Base-by-base conservation (phyloP, 495 filamentous ascomycete species). In the Cercophora newfieldiana region DNA sequence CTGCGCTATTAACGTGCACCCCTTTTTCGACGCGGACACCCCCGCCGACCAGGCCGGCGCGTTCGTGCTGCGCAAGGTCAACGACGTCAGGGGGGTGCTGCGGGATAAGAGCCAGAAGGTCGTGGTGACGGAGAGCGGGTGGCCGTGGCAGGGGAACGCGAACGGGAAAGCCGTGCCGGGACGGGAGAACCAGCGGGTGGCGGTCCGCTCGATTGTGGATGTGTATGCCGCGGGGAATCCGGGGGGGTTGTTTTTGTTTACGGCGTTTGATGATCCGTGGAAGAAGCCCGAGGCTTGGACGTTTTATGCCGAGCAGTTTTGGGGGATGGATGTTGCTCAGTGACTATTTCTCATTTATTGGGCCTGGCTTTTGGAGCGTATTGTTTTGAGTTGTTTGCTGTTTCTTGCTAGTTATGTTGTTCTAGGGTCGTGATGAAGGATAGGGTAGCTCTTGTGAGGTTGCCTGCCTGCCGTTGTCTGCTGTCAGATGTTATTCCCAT, bases 1-100 rank as follows among this genome's bases (percentile, higher is more conserved):
- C 76, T 91, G 88, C 69, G 90, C 92, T 0, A 86, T 89, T 44
- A 97, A 97, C 71, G 83, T 86, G 65, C 93, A 97, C 71, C 85
- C 92, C 14, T 97, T 93, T 81, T 97, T 96, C 73, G 89, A 94
- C 66, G 77, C 81, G 2, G 83, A 81, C 10, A 81, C 85, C 29
- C 71, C 65, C 7, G 79, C 93, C 5, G 71, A 77, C 0, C 73
- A 80, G 28, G 85, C 93, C 7, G 93, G 92, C 14, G 63, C 75
- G 3, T 96, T 90, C 70, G 83, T 91, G 4, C 80, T 81, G 21
- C 74, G 78, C 21, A 79, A 79, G 28, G 83, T 96, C 47, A 77
- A 78, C 2, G 75, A 72, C 29, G 73, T 83, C 25, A 67, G 66
- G 31, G 72, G 68, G 33, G 73, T 71, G 29, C 59, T 81, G 28